Evolutionary conservation across 2,329 filamentous ascomycete genomes (phyloP), one percentile per base, ranked within the genome.

Genomic region (Ophiosphaerella narmari): DNA sequence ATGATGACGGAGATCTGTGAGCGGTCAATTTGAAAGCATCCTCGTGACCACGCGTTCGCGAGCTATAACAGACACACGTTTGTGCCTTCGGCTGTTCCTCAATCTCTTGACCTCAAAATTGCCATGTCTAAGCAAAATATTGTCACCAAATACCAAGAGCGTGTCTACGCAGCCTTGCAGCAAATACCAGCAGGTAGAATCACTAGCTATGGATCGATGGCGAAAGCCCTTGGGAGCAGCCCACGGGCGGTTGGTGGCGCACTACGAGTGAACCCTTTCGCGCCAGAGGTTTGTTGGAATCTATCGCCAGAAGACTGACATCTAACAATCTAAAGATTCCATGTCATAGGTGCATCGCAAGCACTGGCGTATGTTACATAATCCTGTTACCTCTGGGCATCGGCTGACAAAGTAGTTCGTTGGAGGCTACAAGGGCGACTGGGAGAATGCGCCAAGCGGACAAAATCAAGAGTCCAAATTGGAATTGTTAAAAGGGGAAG

Each of bases 331-430:
- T 11, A 8, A 29, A 29, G 31, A 87, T 93, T 4, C 91, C 90
- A 1, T 95, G 90, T 60, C 90, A 95, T 72, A 82, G 91, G 8
- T 87, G 93, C 18, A 82, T 95, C 39, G 88, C 89, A 5, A 86
- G 85, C 35, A 86, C 86, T 43, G 86, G 89, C 11, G 78, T 80
- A n/a, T 72, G 75, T 62, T 23, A 2, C 34, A 18, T 7, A 9
- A 37, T 23, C 11, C 13, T 13, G n/a, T 18, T 5, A 14, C n/a
- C 7, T 6, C 12, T 14, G 35, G n/a, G 7, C 13, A 18, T 21
- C 26, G 40, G 46, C 50, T 59, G 35, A 57, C 39, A 6, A 11
- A 8, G 39, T 39, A 72, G 68, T 73, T 73, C 16, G 66, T 91
- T 18, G 88, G 88, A 36, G 87, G 87, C 0, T 90, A 89, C 76